phyloP scores from a whole-genome alignment of 108 stramenopile genomes.

The Skeletonema tropicum region DNA sequence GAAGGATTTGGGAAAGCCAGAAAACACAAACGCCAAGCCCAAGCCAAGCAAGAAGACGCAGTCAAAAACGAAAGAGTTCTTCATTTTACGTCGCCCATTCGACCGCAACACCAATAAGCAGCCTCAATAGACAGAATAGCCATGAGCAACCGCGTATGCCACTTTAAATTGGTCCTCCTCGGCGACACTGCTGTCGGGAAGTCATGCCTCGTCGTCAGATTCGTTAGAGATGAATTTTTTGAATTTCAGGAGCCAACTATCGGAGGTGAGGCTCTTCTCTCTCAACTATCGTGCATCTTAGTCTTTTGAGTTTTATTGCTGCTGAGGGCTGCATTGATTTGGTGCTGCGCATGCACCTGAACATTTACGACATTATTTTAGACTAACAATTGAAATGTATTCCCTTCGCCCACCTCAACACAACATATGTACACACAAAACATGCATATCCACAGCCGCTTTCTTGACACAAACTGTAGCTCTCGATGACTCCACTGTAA shows the following conservation, averaged over 20 bases:
- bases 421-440: too few relatives aligned
- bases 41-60: too few relatives aligned
- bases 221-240: constrained; percentile 98
- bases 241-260: constrained; percentile 99
- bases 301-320: neutral
- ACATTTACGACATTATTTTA: neutral
- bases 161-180: constrained; percentile 98
- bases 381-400: constrained; percentile 5
- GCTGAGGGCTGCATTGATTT: neutral
- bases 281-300: neutral
- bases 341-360: too few relatives aligned
- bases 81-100: neutral
- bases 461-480: constrained; percentile 96
- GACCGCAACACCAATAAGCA: neutral
- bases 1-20: too few relatives aligned
- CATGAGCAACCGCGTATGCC: constrained; percentile 81
- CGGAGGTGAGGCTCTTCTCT: constrained; percentile 72
- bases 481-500: constrained; percentile 94
- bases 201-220: constrained; percentile 96
- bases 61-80: neutral
- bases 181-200: constrained; percentile 99
- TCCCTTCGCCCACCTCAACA: neutral
- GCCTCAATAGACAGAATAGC: neutral
- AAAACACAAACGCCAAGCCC: too few relatives aligned
- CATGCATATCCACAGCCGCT: constrained; percentile 70